Evolutionary conservation across 306 rosid genomes (phyloP).

Genomic region (Canavalia ensiformis): DNA sequence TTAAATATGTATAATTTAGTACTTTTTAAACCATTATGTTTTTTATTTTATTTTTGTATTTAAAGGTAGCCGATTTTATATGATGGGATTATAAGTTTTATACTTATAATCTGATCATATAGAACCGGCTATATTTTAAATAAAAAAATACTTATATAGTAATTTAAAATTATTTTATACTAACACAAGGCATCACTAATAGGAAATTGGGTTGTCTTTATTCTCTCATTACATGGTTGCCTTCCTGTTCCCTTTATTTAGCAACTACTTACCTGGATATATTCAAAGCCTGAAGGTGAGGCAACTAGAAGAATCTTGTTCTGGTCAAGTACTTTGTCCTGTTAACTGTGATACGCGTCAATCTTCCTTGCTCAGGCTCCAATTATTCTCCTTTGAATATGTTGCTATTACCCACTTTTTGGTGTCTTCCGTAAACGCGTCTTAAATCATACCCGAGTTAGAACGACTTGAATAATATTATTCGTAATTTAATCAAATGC

Average conservation of each 20-base stretch:
- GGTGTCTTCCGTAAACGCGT: not conserved
- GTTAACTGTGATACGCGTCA: not conserved
- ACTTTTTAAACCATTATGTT: no score
- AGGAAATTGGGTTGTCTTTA: not conserved
- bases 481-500: not conserved
- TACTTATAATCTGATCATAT: no score
- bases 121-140: no score
- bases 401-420: not conserved
- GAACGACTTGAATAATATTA: no score
- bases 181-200: no score
- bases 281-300: constrained; percentile 25
- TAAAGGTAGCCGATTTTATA: no score
- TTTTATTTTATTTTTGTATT: no score
- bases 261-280: not conserved
- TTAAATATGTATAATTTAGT: no score
- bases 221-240: not conserved
- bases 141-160: no score
- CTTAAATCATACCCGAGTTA: not conserved
- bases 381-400: not conserved
- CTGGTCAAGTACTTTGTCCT: not conserved
- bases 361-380: not conserved
- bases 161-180: no score
- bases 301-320: constrained; percentile 18
- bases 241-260: not conserved
- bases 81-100: no score